Conservation (phyloP, 2,329 filamentous ascomycete species). For the Neofusicoccum kwambonambiense region DNA sequence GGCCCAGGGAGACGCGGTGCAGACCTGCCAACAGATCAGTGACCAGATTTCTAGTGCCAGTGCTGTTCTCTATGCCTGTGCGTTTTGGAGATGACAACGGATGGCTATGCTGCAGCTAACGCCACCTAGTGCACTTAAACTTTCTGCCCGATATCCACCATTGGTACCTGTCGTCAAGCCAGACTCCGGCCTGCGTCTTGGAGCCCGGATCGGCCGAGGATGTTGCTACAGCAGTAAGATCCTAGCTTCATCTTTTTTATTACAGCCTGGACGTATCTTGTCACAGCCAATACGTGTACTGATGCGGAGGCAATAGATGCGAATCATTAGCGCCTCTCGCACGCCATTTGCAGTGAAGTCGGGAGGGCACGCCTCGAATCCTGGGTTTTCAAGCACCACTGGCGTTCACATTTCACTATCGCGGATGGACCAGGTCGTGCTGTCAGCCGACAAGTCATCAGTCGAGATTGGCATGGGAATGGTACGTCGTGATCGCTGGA, state of each 20-base stretch:
- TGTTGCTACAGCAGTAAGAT: neutral
- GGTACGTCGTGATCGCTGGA: neutral
- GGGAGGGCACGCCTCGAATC: conserved; percentile 1
- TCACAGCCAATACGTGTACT: neutral
- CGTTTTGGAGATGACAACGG: too few species aligned
- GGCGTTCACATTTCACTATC: conserved; percentile 6
- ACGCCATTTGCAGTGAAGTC: neutral
- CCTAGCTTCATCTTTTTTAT: neutral
- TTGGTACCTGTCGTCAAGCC: conserved; percentile 1
- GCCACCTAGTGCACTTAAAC: neutral
- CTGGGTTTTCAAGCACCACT: conserved; percentile 4
- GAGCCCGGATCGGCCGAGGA: neutral
- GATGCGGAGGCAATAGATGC: neutral
- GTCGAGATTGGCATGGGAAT: neutral
- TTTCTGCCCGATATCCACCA: neutral
- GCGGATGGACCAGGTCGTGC: neutral
- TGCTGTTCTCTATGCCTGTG: too few species aligned
- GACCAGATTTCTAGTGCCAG: too few species aligned
- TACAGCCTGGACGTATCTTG: too few species aligned
- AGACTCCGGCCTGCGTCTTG: conserved; percentile 1
- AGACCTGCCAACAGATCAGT: too few species aligned
- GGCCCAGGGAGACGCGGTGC: neutral
- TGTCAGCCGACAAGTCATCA: neutral
- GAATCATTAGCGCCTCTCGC: neutral
- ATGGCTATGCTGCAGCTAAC: neutral